Evolutionary conservation across 73 alveolate species (phyloP), one percentile per base, ranked within the genome.

Genomic region (Effrenium voratum): DNA sequence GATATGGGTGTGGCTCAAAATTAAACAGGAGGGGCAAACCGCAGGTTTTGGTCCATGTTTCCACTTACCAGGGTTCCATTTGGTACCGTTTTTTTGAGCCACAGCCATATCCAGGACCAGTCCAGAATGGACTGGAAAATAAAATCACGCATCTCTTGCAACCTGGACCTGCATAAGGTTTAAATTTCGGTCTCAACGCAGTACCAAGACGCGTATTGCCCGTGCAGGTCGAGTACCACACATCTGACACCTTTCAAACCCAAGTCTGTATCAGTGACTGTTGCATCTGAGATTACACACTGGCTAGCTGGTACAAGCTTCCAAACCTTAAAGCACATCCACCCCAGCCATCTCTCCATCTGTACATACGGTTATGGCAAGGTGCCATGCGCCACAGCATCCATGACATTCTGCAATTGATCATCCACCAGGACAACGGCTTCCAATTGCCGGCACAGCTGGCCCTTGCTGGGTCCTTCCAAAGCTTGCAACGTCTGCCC

Each of bases 391-490:
- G 97, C 75, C 13, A 70, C 66, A 19, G 97, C 97, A 38, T 90
- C 97, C 76, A 68, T 36, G 46, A 90, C 43, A 55, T 90, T 90
- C 44, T 75, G 97, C 88, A 90, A 22, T 57, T 90, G 97, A 76
- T 90, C 97, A 36, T 90, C 97, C 59, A 90, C 97, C 87, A 90
- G 57, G 32, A 43, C 87, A 50, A 75, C 88, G 36, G 57, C 97
- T 16, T 87, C 87, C 86, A 90, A 45, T 24, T 75, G 88, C 34
- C 88, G 16, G 77, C 97, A 90, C 26, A 90, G 88, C 55, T 90
- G 86, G 28, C 97, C 97, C 97, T 90, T 90, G 40, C 46, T 66
- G 87, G 97, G 97, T 46, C 97, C 97, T 90, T 57, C 68, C 19
- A 8, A 40, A 40, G 10, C 79, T 5, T 19, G 8, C 26, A 52